These are phyloP conservation scores for Alternaria arbusti DNA, from an alignment of 2,329 filamentous ascomycete species.

Conservation along the genomic window DNA sequence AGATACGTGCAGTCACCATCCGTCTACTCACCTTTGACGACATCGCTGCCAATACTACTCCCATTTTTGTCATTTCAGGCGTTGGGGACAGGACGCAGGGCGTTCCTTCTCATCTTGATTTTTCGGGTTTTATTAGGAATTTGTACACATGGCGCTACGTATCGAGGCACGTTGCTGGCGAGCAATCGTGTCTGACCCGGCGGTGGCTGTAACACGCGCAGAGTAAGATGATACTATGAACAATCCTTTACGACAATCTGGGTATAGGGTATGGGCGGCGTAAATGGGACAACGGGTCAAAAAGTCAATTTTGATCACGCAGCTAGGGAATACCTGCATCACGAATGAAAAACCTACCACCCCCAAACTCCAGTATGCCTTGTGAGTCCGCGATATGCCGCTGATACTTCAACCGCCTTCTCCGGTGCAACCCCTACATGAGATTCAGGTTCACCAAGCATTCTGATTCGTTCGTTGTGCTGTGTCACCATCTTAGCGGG, in stretches of 20 bases:
- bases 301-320: conserved; percentile 10
- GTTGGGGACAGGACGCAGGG: not conserved
- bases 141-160: not conserved
- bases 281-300: conserved; percentile 4
- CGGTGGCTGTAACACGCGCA: not conserved
- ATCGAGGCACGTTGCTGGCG: not conserved
- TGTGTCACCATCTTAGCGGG: not conserved
- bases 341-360: conserved; percentile 1
- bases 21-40: not conserved
- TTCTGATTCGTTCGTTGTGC: not conserved
- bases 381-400: not conserved
- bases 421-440: not conserved
- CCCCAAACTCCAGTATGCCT: not conserved
- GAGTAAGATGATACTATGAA: conserved; percentile 7
- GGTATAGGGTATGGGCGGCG: conserved; percentile 4
- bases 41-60: not conserved
- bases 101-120: not conserved
- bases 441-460: not conserved
- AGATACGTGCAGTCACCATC: not conserved
- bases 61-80: not conserved
- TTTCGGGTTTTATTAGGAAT: not conserved
- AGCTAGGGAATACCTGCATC: not conserved
- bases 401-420: not conserved
- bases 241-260: not conserved
- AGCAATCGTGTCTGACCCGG: not conserved